A percentile compares a stretch with the other conserved stretches of the same genome.
These are phyloP conservation scores for Populus simonii DNA, from an alignment of 345 rosid species.

Conservation along the genomic window DNA sequence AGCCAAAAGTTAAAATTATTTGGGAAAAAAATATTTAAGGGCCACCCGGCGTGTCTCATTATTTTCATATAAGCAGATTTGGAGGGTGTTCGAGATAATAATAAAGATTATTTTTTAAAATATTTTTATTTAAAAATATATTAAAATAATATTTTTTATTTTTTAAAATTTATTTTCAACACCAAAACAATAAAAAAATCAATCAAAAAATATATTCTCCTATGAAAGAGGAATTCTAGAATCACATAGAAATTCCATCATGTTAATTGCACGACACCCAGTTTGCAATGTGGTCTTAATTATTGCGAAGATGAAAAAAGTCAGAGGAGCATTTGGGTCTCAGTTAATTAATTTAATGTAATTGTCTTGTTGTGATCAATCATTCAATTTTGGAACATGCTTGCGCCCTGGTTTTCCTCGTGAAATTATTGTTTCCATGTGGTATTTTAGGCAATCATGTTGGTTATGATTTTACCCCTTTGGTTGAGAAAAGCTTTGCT, in stretches of 20 bases:
- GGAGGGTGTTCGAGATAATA: no score
- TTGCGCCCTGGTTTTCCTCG: not conserved
- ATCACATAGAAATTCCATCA: not conserved
- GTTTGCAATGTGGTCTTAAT: not conserved
- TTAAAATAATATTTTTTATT: no score
- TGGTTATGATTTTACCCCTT: not conserved
- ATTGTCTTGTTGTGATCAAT: not conserved
- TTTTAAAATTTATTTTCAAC: no score
- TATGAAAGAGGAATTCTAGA: not conserved
- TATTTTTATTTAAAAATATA: no score
- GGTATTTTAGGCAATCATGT: not conserved
- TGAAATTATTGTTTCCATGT: not conserved
- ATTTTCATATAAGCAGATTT: no score
- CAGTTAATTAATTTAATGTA: no score
- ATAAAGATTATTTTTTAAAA: no score
- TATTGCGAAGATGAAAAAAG: not conserved
- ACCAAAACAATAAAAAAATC: not conserved
- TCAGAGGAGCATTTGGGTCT: not conserved
- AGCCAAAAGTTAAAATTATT: no score
- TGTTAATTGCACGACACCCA: not conserved
- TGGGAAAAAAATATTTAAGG: no score
- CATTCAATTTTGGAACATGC: not conserved
- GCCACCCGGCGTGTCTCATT: no score
- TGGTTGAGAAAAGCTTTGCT: not conserved
- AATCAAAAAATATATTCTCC: not conserved